Evolutionary conservation across 495 filamentous ascomycete species (phyloP), one percentile per base, ranked within the genome.

Genomic region (Amphirosellinia nigrospora): DNA sequence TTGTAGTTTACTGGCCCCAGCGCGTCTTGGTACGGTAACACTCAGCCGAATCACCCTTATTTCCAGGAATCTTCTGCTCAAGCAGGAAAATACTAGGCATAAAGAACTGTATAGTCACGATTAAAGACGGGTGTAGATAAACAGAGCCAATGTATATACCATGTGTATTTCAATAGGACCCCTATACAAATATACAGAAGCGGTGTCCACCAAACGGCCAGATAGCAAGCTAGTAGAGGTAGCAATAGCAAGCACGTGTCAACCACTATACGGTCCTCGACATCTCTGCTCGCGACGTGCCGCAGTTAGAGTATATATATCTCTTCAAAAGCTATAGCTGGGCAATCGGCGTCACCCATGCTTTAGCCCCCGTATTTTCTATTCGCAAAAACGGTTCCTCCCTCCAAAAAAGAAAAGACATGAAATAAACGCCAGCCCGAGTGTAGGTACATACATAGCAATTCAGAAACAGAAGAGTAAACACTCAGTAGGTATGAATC

Each of bases 371-470:
- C 34, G 11, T 6, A 6, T 36, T n/a, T 60, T 36, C 2, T 36
- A 23, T 39, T 38, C n/a, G 36, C 32, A 53, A 39, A 19, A 13
- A 23, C 9, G 0, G 3, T 9, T 38, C 1, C 3, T 19, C 34
- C 9, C 52, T 8, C 36, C 55, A 11, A 63, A 30, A 39, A 28
- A 52, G 8, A 30, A 53, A 53, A 16, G 43, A 15, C 16, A 26
- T 52, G 9, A 2, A 13, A 52, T 48, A 28, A 53, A 67, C 52
- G 53, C 46, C 64, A 15, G 19, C 16, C 48, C 16, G 39, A 59
- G 53, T 58, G 39, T 67, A n/a, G n/a, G n/a, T n/a, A 58, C 30
- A 28, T 39, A 46, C 36, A 45, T 67, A 65, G 55, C 41, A 19
- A 50, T 19, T 41, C 9, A 10, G 0, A 8, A 34, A 43, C 16